Conservation (phyloP, 176 grass and related monocot genomes). For the Rhynchospora tenuis region DNA sequence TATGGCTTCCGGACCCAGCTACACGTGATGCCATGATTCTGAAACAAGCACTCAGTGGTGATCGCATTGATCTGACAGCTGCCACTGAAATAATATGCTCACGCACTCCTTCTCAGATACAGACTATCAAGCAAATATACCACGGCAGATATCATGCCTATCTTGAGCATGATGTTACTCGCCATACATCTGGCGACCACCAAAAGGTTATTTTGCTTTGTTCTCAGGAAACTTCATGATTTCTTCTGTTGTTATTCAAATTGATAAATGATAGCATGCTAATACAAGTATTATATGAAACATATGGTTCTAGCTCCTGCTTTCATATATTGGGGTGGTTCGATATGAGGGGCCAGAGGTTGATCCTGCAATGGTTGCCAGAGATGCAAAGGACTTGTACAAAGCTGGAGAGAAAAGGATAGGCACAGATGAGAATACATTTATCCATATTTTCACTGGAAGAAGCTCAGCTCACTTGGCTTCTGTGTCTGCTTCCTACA, state of each 20-base stretch:
- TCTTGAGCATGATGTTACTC: conserved; percentile 74
- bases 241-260: conserved; percentile 9
- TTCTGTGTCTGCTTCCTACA: conserved; percentile 81
- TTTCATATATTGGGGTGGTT: conserved; percentile 65
- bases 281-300: not conserved
- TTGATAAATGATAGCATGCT: not conserved
- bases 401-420: conserved; percentile 96
- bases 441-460: conserved; percentile 84
- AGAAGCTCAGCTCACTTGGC: conserved; percentile 75
- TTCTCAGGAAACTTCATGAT: not conserved
- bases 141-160: conserved; percentile 58
- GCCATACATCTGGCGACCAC: conserved; percentile 58
- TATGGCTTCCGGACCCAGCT: conserved; percentile 97
- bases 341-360: conserved; percentile 87
- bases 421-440: conserved; percentile 85
- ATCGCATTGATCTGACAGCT: conserved; percentile 57
- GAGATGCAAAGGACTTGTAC: conserved; percentile 87
- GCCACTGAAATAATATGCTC: conserved; percentile 98
- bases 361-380: conserved; percentile 69
- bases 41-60: conserved; percentile 52
- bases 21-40: conserved; percentile 84
- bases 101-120: conserved; percentile 79
- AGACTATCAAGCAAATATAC: conserved; percentile 94
- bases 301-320: conserved; percentile 49
- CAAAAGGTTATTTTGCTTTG: conserved; percentile 55